Evolutionary conservation across 495 filamentous ascomycete genomes (phyloP), one percentile per base, ranked within the genome.

Genomic region (Daldinia childiae): DNA sequence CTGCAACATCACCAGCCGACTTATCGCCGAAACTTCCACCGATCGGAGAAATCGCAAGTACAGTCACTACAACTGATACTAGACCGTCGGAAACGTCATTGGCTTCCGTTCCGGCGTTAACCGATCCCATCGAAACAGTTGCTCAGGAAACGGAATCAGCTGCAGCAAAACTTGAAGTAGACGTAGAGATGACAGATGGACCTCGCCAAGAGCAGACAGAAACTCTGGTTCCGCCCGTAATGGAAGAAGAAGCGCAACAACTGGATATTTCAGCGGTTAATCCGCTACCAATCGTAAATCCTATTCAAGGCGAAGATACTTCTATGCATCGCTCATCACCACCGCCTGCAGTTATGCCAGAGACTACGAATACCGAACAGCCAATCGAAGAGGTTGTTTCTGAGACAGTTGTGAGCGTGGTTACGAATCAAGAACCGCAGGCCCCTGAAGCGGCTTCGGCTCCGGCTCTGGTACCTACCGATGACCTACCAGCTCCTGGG

Each of bases 1-100:
- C 66, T 14, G 68, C 55, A 17, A 62, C 67, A 8, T 76, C 76
- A 43, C 71, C 76, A 11, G 62, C 65, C 19, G 48, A 56, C 38
- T 30, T 21, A 8, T 41, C 57, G 9, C 60, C 61, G 3, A 67
- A 68, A 36, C 32, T 62, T 11, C 7, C 41, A 27, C 45, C 57
- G 6, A 62, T 36, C 26, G 56, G 43, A 57, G 67, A 73, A 24
- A 57, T 68, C 50, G 24, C 38, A 11, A 36, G 54, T 36, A 34
- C 6, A 21, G n/a, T 41, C 15, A 27, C 63, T 26, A 3, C 15
- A 15, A 36, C 27, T 6, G 59, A 74, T 29, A 39, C 19, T 4
- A 5, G 1, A 9, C 26, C 45, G 43, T 17, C 52, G 24, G 29
- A 43, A 26, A 11, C 26, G n/a, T 9, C 52, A 54, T 45, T 52